These are phyloP conservation scores for Sanghuangporus baumii DNA, from an alignment of 1,284 basidiomycete species.

Conservation along the genomic window DNA sequence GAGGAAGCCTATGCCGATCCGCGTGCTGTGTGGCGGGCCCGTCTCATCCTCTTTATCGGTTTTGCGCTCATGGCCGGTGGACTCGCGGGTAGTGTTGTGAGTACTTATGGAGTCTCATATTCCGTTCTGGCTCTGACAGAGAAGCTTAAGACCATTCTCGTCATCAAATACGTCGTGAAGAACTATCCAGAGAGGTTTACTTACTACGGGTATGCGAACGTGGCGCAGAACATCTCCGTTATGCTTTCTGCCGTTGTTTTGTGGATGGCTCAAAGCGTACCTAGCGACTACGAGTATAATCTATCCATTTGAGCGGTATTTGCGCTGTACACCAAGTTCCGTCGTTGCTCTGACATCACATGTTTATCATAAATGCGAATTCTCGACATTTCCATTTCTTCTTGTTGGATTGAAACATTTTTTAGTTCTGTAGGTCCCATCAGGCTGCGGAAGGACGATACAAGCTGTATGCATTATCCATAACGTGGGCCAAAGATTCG, in stretches of 20 bases:
- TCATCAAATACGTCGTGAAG: slow-evolving; percentile 87
- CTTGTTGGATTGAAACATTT: background rate
- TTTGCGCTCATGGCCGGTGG: slow-evolving; percentile 97
- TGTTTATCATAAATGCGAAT: background rate
- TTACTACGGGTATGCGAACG: slow-evolving; percentile 94
- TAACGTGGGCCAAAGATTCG: no score
- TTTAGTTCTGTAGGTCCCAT: background rate
- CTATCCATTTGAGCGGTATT: slow-evolving; percentile 46
- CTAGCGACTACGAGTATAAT: slow-evolving; percentile 85
- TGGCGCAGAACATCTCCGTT: slow-evolving; percentile 85
- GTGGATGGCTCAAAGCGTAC: slow-evolving; percentile 81
- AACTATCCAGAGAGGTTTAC: slow-evolving; percentile 72
- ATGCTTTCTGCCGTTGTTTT: slow-evolving; percentile 88
- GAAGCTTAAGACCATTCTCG: slow-evolving; percentile 67
- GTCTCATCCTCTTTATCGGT: slow-evolving; percentile 89
- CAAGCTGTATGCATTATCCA: no score
- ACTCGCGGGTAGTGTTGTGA: slow-evolving; percentile 85
- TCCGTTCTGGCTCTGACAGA: background rate
- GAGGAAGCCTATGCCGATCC: slow-evolving; percentile 80
- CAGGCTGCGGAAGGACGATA: background rate
- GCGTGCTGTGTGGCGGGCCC: slow-evolving; percentile 83
- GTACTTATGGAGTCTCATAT: slow-evolving; percentile 30
- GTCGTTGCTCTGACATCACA: background rate
- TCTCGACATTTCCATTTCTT: background rate
- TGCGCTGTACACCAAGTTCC: background rate